Evolutionary conservation across 805 yeast genomes (phyloP), one percentile per base, ranked within the genome.

Genomic region (Osmozyma mogii): DNA sequence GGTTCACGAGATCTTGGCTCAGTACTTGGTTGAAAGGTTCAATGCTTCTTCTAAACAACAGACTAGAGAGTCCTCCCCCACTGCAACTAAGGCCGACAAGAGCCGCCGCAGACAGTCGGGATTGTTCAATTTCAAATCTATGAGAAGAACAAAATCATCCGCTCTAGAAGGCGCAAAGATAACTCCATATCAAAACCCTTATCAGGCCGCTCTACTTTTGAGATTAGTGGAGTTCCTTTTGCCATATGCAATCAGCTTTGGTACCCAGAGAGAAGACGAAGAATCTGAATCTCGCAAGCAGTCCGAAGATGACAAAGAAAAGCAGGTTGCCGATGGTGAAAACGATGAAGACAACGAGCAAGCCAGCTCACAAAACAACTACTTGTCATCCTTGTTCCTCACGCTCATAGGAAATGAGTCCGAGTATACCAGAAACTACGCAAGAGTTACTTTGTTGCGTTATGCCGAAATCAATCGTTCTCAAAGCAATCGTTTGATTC

Each of bases 231-330:
- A 54, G 15, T 31, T 41, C 17, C 42, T 63, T 9, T 34, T 59
- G 14, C 65, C 66, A 1, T 58, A 45, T 37, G 66, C 66, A 1
- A 40, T 56, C 9, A 56, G 50, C 30, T 59, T 57, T 27, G 45
- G 48, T 21, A 40, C 60, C 1, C 40, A 47, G 16, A 35, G 43
- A n/a, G 30, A 30, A 12, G 21, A 27, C 21, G 29, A 32, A 20
- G 18, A 3, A 9, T 6, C n/a, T 7, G 34, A 30, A 12, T 28
- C 19, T 3, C 35, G 36, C 22, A 29, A 25, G 10, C 30, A 33
- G 12, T 38, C 32, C 1, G 43, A 31, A 11, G 25, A 23, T 3
- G 31, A 18, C 9, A 33, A 24, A 2, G 24, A 27, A 19, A 34
- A 31, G 6, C n/a, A 16, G 7, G 40, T 29, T 5, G 25, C 11